Base-by-base conservation (phyloP, 2,329 filamentous ascomycete genomes). In the Daldinia sp. region DNA sequence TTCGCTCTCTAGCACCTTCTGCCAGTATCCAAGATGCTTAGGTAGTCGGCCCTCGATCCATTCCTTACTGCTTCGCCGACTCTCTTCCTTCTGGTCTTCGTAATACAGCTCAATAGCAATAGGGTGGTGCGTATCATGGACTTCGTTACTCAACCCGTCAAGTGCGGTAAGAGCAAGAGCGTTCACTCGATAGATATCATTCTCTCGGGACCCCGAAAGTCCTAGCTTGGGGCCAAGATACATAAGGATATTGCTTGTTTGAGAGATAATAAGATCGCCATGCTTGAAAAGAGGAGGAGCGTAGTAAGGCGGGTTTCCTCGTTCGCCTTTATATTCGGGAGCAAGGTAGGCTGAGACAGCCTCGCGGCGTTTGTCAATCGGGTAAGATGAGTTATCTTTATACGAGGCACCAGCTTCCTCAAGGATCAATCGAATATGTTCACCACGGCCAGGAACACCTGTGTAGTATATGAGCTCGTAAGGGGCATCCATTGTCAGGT, bases 51-150 rank as follows among this genome's bases (percentile, higher is more conserved):
- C 84, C 60, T 85, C 80, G 9, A 89, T 81, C 65, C 89, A 93
- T 63, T 89, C 84, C 44, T 81, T 81, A 9, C 87, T 84, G 68
- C 84, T 86, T 67, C 82, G 83, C 75, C 88, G 80, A n/a, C 89
- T 84, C 77, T 93, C 92, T 0, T 84, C 81, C 77, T 90, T 93
- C 79, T 95, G 92, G 30, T 94, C 90, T 75, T 93, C 91, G 74
- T 94, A 95, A 77, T 90, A 91, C 4, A 86, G 76, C 1, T 78
- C 76, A 0, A 81, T 75, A 1, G 87, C 84, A 59, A 93, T 81
- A 0, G 92, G 92, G 75, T 95, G 92, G 77, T 95, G 92, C 28
- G 88, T 89, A 73, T 94, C 91, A 76, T 94, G 92, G 0, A 88
- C 78, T 80, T 94, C 92, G 72, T 90, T 89, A 74, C 87, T 87